These are phyloP conservation scores for Helichrysum umbraculigerum DNA, from an alignment of 129 eudicot species.

Conservation along the genomic window DNA sequence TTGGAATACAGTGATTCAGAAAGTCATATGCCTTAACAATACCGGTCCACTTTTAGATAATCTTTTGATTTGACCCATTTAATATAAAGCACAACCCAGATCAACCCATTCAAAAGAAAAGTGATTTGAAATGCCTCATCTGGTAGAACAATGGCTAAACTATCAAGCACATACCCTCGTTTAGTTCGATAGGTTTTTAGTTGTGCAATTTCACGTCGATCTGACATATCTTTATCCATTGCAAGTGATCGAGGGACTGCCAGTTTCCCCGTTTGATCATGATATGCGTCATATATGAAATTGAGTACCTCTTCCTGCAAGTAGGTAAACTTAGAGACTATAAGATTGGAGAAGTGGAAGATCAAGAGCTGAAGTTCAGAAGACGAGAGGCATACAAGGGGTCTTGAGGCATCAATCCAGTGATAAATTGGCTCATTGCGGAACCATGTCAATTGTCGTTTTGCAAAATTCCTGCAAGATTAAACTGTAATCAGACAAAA, in stretches of 20 bases:
- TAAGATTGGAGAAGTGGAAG: neutral
- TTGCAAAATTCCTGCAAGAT: conserved; percentile 74
- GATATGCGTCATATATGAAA: conserved; percentile 63
- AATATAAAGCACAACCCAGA: conserved; percentile 4
- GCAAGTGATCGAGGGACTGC: conserved; percentile 58
- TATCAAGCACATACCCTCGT: conserved; percentile 53
- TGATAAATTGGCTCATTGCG: conserved; percentile 83
- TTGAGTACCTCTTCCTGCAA: conserved; percentile 73
- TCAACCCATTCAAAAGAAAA: neutral
- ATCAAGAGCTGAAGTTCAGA: conserved; percentile 13
- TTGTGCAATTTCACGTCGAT: conserved; percentile 43
- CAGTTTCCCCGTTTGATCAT: conserved; percentile 43
- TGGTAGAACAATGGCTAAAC: neutral
- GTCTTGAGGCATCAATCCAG: conserved; percentile 87
- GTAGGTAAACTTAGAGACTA: neutral
- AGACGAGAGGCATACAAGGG: conserved; percentile 53
- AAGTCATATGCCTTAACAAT: neutral
- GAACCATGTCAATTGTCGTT: conserved; percentile 90
- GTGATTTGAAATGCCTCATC: neutral
- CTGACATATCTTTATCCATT: conserved; percentile 61
- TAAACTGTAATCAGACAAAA: conserved; percentile 11
- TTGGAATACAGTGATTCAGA: neutral
- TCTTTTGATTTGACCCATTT: neutral
- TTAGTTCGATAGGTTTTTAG: conserved; percentile 71
- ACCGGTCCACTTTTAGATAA: neutral